Percentiles rank a stretch among this genome's conserved stretches.
These are phyloP conservation scores for Porphyrellus cyaneotinctus DNA, from an alignment of 768 basidiomycete genomes.

Conservation along the genomic window DNA sequence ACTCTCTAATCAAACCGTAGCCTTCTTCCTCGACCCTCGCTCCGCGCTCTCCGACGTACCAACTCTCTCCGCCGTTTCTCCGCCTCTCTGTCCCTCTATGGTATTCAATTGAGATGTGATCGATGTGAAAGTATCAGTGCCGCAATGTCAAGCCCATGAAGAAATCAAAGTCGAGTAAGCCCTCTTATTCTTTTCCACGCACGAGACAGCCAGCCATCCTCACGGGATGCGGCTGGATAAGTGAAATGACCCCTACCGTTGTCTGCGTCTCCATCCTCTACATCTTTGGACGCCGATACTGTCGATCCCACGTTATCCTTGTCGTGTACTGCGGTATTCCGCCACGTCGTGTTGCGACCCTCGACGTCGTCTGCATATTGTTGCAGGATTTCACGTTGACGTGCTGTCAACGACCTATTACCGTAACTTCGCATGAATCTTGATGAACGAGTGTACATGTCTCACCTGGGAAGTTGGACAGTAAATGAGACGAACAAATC, in stretches of 20 bases:
- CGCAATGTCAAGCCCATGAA: conserved; percentile 42
- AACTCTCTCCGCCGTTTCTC: conserved; percentile 26
- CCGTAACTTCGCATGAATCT: conserved; percentile 3
- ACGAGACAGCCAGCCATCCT: conserved; percentile 67
- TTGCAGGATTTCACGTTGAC: conserved; percentile 85
- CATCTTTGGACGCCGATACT: conserved; percentile 17
- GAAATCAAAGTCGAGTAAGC: conserved; percentile 68
- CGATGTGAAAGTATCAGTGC: conserved; percentile 22
- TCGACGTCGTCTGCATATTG: conserved; percentile 93
- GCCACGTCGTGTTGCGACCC: conserved; percentile 41
- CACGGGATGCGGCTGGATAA: conserved; percentile 49
- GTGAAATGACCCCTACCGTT: conserved; percentile 78
- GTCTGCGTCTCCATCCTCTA: conserved; percentile 25
- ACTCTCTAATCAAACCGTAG: conserved; percentile 38
- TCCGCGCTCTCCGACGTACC: conserved; percentile 40
- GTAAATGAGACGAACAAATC: conserved; percentile 89
- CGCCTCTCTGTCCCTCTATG: conserved; percentile 18
- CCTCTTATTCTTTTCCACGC: conserved; percentile 62
- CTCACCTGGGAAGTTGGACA: conserved; percentile 86
- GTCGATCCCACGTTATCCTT: conserved; percentile 19
- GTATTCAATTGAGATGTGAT: conserved; percentile 32
- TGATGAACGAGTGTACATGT: conserved; percentile 10
- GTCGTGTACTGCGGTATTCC: conserved; percentile 10
- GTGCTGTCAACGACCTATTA: conserved; percentile 70
- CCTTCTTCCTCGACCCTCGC: conserved; percentile 45